A percentile compares a stretch with the other conserved stretches of the same genome.
Evolutionary conservation across 352 stramenopile genomes (phyloP).

Genomic region (Globisporangium paddicum): DNA sequence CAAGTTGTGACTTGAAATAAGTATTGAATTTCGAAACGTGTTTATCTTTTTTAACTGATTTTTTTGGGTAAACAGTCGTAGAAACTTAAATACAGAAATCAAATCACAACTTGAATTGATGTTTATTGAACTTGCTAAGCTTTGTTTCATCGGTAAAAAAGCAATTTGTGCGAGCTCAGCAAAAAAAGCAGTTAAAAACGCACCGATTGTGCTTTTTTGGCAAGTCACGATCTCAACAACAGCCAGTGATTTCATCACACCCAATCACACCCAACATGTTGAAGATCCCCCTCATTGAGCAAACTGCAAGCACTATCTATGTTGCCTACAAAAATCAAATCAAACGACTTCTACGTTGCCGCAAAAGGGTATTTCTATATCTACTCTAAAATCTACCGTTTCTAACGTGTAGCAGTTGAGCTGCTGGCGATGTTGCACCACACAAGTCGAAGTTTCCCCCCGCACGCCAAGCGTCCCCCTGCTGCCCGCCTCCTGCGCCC

Average conservation of each 20-base stretch:
- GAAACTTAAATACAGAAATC: too few relatives aligned
- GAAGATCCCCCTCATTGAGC: constrained; percentile 11
- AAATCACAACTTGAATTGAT: too few relatives aligned
- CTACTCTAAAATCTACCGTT: constrained; percentile 13
- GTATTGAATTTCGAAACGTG: too few relatives aligned
- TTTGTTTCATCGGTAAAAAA: too few relatives aligned
- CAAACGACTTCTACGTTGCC: not conserved
- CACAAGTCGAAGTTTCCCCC: constrained; percentile 12
- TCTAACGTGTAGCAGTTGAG: constrained; percentile 21
- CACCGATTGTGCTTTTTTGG: not conserved
- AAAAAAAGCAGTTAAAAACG: too few relatives aligned
- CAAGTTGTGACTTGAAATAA: too few relatives aligned
- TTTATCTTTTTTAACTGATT: too few relatives aligned
- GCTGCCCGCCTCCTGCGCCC: not conserved
- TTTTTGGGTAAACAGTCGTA: too few relatives aligned
- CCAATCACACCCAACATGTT: constrained; percentile 15
- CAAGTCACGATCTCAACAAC: not conserved
- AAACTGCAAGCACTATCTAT: not conserved
- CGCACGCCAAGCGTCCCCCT: not conserved
- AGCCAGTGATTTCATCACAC: constrained; percentile 14
- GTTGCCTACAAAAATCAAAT: not conserved
- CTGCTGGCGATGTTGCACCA: not conserved
- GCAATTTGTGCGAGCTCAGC: too few relatives aligned
- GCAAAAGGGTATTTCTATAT: constrained; percentile 4
- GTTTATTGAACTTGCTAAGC: too few relatives aligned